phyloP scores from a whole-genome alignment of 2,329 filamentous ascomycete genomes.

The Neurospora crassa region DNA sequence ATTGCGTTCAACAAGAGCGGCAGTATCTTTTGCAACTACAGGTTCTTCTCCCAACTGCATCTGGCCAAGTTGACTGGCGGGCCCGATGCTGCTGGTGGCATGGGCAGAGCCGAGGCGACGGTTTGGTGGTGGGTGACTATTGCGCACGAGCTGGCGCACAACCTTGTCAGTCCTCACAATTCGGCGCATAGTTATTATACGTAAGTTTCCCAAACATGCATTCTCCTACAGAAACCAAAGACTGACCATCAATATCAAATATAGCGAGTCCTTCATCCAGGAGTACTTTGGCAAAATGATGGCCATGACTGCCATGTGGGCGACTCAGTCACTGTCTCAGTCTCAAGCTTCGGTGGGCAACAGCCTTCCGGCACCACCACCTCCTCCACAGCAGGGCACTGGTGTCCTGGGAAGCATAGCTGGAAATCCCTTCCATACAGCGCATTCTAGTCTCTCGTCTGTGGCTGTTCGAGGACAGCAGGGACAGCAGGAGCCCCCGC shows the following conservation, averaged over 20 bases:
- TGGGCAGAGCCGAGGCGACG: slow-evolving; percentile 56
- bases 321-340: not conserved
- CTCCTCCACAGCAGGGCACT: not conserved
- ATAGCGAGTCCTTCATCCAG: slow-evolving; percentile 64
- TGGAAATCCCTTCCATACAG: not conserved
- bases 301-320: slow-evolving; percentile 36
- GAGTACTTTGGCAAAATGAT: slow-evolving; percentile 68
- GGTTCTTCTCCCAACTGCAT: slow-evolving; percentile 78
- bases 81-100: slow-evolving; percentile 19
- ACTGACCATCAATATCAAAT: slow-evolving; percentile 10
- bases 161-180: slow-evolving; percentile 71
- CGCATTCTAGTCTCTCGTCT: not conserved
- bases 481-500: not conserved
- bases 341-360: not conserved
- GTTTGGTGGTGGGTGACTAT: slow-evolving; percentile 94
- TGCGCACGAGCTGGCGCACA: slow-evolving; percentile 93
- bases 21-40: slow-evolving; percentile 87
- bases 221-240: too few species aligned
- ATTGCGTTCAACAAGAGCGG: slow-evolving; percentile 90
- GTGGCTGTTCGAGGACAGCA: not conserved
- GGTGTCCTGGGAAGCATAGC: not conserved
- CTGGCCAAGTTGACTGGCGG: slow-evolving; percentile 32
- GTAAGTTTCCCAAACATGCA: slow-evolving; percentile 28
- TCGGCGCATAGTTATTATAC: slow-evolving; percentile 77
- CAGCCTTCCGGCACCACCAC: not conserved